Evolutionary conservation across 352 stramenopile species (phyloP), one percentile per base, ranked within the genome.

Genomic region (Globisporangium perplexum): DNA sequence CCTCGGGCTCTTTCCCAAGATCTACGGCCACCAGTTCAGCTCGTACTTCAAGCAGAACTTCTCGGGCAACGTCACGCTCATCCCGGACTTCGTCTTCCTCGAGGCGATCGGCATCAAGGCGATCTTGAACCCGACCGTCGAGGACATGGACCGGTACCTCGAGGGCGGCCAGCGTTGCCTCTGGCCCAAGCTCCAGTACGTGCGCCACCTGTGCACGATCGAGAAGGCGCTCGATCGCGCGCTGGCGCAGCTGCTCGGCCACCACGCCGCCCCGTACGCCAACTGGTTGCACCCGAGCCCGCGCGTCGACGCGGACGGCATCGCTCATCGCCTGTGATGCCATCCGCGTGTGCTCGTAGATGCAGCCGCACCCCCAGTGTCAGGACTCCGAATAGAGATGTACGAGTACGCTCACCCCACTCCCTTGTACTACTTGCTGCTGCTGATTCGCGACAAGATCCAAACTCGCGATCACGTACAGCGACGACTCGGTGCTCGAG

Each of bases 41-140:
- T 80, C 65, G 45, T 86, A 72, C 49, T 73, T 97, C 70, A 84
- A 89, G 46, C 91, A 98, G 73, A 96, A 98, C 59, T 99, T 98
- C 66, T 95, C 96, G 47, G 96, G 95, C 24, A 97, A 98, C 68
- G 88, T 99, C 47, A 98, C 95, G 18, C 74, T 98, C 49, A 95
- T 97, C 72, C 74, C 86, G 8, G 83, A 89, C 36, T 90, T 98
- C 54, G 69, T 94, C 47, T 89, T 88, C 44, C 56, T 97, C 8
- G 77, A 94, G 39, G 72, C 72, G 5, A 91, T 90, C 38, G 80
- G 85, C 22, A 71, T 83, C 49, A 93, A 92, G 52, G 79, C 90
- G 46, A 88, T 96, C 50, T 41, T 79, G 33, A 96, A 96, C 56
- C 85, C 88, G 30, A 87, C 72, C 10, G 68, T 69, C 17, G 68